phyloP scores from a whole-genome alignment of 352 stramenopile genomes.

The Thalassiosira ordinaria region DNA sequence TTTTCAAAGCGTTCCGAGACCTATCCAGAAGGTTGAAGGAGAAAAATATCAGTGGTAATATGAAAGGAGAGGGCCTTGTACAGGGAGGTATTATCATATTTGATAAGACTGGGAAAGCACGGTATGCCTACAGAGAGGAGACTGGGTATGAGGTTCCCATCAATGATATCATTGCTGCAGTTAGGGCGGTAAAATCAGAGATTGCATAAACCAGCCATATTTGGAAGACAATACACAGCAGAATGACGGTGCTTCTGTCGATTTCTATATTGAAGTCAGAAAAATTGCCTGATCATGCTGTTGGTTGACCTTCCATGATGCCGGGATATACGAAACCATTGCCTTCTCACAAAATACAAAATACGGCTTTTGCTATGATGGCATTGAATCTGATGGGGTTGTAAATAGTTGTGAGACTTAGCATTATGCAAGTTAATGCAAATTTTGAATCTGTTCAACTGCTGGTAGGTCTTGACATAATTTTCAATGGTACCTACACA shows the following conservation, averaged over 20 bases:
- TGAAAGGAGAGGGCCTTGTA: constrained; percentile 66
- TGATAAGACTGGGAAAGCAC: constrained; percentile 57
- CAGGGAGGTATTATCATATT: constrained; percentile 82
- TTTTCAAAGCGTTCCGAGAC: constrained; percentile 55
- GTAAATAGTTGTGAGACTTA: no score
- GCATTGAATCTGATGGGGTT: no score
- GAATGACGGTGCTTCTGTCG: background rate
- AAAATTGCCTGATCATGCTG: no score
- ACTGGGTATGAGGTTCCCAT: constrained; percentile 61
- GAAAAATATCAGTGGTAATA: constrained; percentile 63
- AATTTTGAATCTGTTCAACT: no score
- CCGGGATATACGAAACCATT: no score
- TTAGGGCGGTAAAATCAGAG: constrained; percentile 32
- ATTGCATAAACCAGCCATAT: background rate
- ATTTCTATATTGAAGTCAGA: no score
- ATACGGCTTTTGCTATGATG: no score
- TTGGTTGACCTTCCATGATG: no score
- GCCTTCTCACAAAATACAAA: no score
- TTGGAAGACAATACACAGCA: background rate
- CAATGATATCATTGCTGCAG: constrained; percentile 62
- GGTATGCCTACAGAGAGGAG: constrained; percentile 75
- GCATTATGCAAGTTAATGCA: no score
- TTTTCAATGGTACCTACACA: no score
- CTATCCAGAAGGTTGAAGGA: constrained; percentile 45
- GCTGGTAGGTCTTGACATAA: no score